These are phyloP conservation scores for Neonectria hederae DNA, from an alignment of 2,329 filamentous ascomycete genomes.

Conservation along the genomic window DNA sequence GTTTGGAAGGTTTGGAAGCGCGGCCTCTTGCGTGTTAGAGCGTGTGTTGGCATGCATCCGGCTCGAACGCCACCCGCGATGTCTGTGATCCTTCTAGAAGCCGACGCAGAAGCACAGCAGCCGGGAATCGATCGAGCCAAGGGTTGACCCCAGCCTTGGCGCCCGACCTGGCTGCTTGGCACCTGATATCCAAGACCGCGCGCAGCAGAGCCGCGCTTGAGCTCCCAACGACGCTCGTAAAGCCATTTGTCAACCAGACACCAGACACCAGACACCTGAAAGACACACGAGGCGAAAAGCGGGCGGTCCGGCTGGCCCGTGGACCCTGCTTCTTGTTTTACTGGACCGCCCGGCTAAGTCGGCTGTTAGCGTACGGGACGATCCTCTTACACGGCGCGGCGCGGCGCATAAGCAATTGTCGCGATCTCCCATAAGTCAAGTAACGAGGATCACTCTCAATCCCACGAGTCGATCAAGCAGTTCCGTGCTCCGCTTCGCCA, in stretches of 20 bases:
- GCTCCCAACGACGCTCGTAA: not conserved
- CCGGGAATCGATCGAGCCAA: slow-evolving; percentile 19
- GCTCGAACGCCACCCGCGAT: not conserved
- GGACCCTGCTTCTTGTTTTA: slow-evolving; percentile 15
- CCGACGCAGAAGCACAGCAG: too few relatives aligned
- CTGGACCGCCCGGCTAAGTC: slow-evolving; percentile 36
- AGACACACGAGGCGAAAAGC: not conserved
- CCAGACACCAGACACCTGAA: slow-evolving; percentile 5
- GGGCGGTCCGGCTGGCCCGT: slow-evolving; percentile 6
- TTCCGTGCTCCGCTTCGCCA: slow-evolving; percentile 15
- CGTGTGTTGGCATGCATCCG: not conserved
- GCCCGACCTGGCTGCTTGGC: slow-evolving; percentile 9
- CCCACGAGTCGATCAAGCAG: slow-evolving; percentile 8
- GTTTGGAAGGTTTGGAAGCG: too few relatives aligned
- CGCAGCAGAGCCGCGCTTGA: slow-evolving; percentile 4
- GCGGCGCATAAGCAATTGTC: not conserved
- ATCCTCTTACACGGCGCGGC: slow-evolving; percentile 24
- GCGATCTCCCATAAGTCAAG: too few relatives aligned
- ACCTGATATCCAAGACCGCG: not conserved
- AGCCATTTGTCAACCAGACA: slow-evolving; percentile 8
- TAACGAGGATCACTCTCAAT: slow-evolving; percentile 1
- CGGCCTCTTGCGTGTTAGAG: not conserved
- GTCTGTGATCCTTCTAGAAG: not conserved
- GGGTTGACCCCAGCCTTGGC: slow-evolving; percentile 23
- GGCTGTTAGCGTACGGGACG: slow-evolving; percentile 27